phyloP scores from a whole-genome alignment of 2,329 filamentous ascomycete genomes.

The Curvularia sp. region DNA sequence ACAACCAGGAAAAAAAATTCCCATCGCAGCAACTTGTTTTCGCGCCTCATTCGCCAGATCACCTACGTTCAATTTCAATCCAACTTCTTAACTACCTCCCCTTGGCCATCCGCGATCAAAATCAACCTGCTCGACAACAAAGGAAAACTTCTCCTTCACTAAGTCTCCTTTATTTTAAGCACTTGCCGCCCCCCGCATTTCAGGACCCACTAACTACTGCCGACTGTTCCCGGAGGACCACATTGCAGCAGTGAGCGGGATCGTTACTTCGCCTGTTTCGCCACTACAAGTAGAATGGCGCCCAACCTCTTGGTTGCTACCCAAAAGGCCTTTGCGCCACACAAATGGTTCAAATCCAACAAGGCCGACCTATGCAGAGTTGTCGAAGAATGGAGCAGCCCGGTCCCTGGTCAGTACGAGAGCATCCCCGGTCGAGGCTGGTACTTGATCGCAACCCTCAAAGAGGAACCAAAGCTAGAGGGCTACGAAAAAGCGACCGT shows the following conservation, averaged over 20 bases:
- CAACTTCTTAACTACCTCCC: conserved; percentile 4
- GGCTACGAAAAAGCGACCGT: conserved; percentile 25
- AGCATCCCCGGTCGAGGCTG: conserved; percentile 60
- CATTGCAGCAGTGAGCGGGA: conserved; percentile 15
- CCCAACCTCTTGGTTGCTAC: conserved; percentile 60
- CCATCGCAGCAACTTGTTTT: conserved; percentile 17
- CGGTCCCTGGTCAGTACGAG: conserved; percentile 59
- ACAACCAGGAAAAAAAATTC: conserved; percentile 4
- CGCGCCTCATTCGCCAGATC: conserved; percentile 19
- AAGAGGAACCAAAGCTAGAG: conserved; percentile 36
- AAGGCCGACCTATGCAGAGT: conserved; percentile 51
- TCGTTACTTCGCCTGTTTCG: conserved; percentile 2
- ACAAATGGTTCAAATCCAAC: conserved; percentile 58
- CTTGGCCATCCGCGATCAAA: conserved; percentile 1
- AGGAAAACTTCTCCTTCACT: not conserved
- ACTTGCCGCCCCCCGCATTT: conserved; percentile 14
- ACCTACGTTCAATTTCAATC: conserved; percentile 17
- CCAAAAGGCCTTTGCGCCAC: conserved; percentile 57
- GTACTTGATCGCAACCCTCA: conserved; percentile 57
- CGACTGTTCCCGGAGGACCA: conserved; percentile 15
- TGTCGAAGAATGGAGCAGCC: conserved; percentile 58
- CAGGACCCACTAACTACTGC: conserved; percentile 13
- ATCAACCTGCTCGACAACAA: conserved; percentile 7
- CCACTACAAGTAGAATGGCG: conserved; percentile 51
- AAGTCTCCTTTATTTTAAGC: conserved; percentile 2